Evolutionary conservation across 805 yeast species (phyloP).

Genomic region (Saturnispora mendoncae): DNA sequence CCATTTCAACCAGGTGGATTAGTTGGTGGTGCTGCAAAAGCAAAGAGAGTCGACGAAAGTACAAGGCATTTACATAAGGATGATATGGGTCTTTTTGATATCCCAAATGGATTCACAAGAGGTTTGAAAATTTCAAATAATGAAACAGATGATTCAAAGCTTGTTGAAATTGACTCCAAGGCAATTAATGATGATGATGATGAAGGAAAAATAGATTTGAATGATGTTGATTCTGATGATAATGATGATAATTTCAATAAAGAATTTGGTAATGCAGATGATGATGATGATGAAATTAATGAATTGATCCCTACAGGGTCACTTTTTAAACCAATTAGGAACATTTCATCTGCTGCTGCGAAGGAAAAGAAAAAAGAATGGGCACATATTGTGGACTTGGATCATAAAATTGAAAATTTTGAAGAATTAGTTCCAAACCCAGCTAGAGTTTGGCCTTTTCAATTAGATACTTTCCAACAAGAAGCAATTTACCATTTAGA

Average conservation of each 20-base stretch:
- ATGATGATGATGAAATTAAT: slow-evolving; percentile 21
- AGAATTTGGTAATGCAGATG: not conserved
- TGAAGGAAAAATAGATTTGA: slow-evolving; percentile 31
- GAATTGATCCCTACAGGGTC: slow-evolving; percentile 24
- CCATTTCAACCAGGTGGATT: slow-evolving; percentile 93
- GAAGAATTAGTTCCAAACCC: slow-evolving; percentile 83
- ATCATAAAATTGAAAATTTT: slow-evolving; percentile 77
- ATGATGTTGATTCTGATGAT: slow-evolving; percentile 35
- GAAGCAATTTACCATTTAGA: slow-evolving; percentile 95
- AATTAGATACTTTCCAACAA: slow-evolving; percentile 88
- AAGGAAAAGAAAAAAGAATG: slow-evolving; percentile 43
- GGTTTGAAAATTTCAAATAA: slow-evolving; percentile 39
- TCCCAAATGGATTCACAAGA: slow-evolving; percentile 74
- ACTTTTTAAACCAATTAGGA: slow-evolving; percentile 21
- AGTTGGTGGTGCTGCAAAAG: slow-evolving; percentile 20
- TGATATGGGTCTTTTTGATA: slow-evolving; percentile 65
- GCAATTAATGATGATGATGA: slow-evolving; percentile 5
- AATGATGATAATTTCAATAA: slow-evolving; percentile 25
- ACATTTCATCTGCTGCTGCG: slow-evolving; percentile 7
- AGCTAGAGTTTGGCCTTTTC: slow-evolving; percentile 93
- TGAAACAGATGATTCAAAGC: slow-evolving; percentile 11
- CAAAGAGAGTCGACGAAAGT: slow-evolving; percentile 22
- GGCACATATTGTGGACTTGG: slow-evolving; percentile 92
- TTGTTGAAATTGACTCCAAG: slow-evolving; percentile 8
- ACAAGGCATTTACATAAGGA: slow-evolving; percentile 51